These are phyloP conservation scores for Chalciporus sphaerocephalus DNA, from an alignment of 768 basidiomycete genomes.

Conservation along the genomic window DNA sequence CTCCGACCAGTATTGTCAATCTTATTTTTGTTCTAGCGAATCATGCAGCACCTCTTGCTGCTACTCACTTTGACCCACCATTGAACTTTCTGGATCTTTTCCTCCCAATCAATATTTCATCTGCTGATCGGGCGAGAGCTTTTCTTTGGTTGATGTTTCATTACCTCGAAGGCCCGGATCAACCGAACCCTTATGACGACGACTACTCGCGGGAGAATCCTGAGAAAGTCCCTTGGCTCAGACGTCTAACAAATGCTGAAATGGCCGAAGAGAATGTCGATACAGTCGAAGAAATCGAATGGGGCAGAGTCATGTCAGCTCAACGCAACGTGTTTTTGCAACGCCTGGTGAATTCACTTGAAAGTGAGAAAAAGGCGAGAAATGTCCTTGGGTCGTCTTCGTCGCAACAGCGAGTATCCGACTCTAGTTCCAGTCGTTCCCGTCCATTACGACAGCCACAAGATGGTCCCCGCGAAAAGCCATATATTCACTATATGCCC, in stretches of 20 bases:
- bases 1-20: conserved; percentile 84
- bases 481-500: conserved; percentile 33
- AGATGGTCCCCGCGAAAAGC: conserved; percentile 29
- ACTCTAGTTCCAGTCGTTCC: conserved; percentile 25
- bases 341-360: conserved; percentile 55
- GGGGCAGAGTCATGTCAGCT: conserved; percentile 71
- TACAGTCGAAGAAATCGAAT: conserved; percentile 68
- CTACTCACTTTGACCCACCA: conserved; percentile 68
- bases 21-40: conserved; percentile 79
- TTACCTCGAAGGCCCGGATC: conserved; percentile 65
- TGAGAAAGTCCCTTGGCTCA: conserved; percentile 62
- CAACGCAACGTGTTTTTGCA: conserved; percentile 68
- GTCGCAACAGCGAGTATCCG: conserved; percentile 26
- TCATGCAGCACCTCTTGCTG: conserved; percentile 62
- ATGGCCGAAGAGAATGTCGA: conserved; percentile 70
- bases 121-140: conserved; percentile 66
- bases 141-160: conserved; percentile 84
- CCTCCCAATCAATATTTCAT: conserved; percentile 68
- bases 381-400: conserved; percentile 29
- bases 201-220: conserved; percentile 52
- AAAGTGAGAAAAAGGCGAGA: conserved; percentile 49
- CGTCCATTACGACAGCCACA: conserved; percentile 21
- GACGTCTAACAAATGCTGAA: conserved; percentile 52
- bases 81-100: conserved; percentile 83
- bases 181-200: conserved; percentile 73